Percentiles rank a stretch among this genome's conserved stretches.
phyloP scores from a whole-genome alignment of 1,284 basidiomycete genomes.

The Mycosarcoma mackinlayi region DNA sequence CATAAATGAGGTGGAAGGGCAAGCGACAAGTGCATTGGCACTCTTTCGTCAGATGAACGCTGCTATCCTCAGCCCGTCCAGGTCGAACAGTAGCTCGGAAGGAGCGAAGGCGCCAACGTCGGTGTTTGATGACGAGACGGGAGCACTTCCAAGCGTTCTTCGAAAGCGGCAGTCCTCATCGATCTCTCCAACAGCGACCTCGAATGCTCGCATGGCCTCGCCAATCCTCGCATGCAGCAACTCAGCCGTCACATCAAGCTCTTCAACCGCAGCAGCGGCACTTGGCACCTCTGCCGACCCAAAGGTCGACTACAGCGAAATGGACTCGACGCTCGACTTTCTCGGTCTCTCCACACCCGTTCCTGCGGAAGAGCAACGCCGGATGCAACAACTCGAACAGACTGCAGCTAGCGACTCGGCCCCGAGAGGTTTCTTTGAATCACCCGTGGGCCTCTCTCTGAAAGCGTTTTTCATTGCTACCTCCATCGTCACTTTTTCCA shows the following conservation, averaged over 20 bases:
- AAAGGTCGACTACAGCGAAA: conserved; percentile 46
- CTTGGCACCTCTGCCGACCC: conserved; percentile 9
- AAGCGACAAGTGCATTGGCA: conserved; percentile 11
- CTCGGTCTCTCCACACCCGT: conserved; percentile 37
- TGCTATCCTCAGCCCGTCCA: conserved; percentile 23
- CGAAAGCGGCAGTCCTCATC: conserved; percentile 11
- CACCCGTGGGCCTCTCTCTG: conserved; percentile 43
- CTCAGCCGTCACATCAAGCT: background rate
- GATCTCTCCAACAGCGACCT: background rate
- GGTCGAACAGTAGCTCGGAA: no score
- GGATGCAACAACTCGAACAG: conserved; percentile 22
- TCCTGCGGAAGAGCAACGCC: conserved; percentile 28
- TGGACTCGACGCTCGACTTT: conserved; percentile 49
- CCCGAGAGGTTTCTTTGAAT: conserved; percentile 27
- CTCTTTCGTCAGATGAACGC: conserved; percentile 37
- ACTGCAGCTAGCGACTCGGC: background rate
- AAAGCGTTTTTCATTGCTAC: conserved; percentile 52
- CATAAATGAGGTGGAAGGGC: background rate
- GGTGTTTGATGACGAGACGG: conserved; percentile 42
- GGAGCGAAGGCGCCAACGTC: conserved; percentile 29
- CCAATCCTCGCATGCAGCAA: background rate
- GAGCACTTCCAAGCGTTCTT: conserved; percentile 24
- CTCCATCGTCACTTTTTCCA: conserved; percentile 26
- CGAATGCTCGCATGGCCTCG: background rate
- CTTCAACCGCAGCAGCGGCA: conserved; percentile 4